Percentiles rank a stretch among this genome's conserved stretches.
These are phyloP conservation scores for Russula ochroleuca DNA, from an alignment of 768 basidiomycete genomes.

Conservation along the genomic window DNA sequence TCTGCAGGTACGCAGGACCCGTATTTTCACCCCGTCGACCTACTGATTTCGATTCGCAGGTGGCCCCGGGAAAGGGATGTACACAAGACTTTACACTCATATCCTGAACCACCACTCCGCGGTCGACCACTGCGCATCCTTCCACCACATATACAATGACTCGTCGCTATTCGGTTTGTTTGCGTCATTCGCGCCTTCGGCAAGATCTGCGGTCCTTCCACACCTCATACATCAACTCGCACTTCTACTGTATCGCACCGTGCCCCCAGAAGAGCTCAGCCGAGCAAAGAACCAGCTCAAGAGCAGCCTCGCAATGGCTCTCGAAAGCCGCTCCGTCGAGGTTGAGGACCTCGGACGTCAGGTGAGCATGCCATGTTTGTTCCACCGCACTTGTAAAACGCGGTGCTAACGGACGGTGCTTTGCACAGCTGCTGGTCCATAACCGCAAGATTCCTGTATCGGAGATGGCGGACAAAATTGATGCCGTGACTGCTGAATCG, in stretches of 20 bases:
- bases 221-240: conserved; percentile 88
- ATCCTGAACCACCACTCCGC: conserved; percentile 93
- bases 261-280: conserved; percentile 64
- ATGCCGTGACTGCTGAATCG: conserved; percentile 64
- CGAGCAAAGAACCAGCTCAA: conserved; percentile 96
- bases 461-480: conserved; percentile 88
- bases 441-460: conserved; percentile 78
- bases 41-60: conserved; percentile 41
- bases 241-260: conserved; percentile 63
- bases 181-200: conserved; percentile 74
- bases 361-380: conserved; percentile 38
- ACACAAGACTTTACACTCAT: conserved; percentile 92
- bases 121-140: conserved; percentile 92
- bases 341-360: conserved; percentile 92
- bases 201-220: conserved; percentile 58
- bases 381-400: background rate
- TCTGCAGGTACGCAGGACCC: conserved; percentile 60
- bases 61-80: conserved; percentile 99
- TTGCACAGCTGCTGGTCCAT: conserved; percentile 70
- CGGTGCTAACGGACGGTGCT: background rate
- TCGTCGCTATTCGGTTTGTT: conserved; percentile 90
- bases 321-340: conserved; percentile 80
- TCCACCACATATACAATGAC: conserved; percentile 97
- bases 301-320: conserved; percentile 87
- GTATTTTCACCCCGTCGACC: background rate